Evolutionary conservation across 1,284 basidiomycete genomes (phyloP).

Genomic region (Anthracocystis walkeri): DNA sequence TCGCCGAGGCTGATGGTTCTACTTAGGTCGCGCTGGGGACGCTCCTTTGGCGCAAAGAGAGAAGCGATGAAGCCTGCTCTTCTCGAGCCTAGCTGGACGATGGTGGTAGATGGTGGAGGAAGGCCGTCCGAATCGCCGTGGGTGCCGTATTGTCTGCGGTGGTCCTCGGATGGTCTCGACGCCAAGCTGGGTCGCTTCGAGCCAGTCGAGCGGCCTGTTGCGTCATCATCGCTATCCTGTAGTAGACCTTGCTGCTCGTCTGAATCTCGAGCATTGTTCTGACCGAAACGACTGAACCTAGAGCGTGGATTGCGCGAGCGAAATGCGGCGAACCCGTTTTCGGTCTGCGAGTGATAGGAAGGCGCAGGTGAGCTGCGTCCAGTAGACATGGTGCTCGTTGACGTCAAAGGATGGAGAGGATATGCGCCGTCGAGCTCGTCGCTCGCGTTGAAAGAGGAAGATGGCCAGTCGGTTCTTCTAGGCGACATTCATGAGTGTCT

Average conservation of each 20-base stretch:
- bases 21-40: constrained; percentile 28
- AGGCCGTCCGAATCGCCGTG: constrained; percentile 24
- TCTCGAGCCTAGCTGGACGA: constrained; percentile 30
- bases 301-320: constrained; percentile 41
- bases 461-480: constrained; percentile 11
- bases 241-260: constrained; percentile 52
- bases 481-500: constrained; percentile 37
- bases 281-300: constrained; percentile 45
- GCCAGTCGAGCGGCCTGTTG: background rate
- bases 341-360: constrained; percentile 36
- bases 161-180: constrained; percentile 42
- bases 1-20: constrained; percentile 43
- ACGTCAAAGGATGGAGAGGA: constrained; percentile 18
- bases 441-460: constrained; percentile 17
- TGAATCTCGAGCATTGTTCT: constrained; percentile 45
- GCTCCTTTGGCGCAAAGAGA: constrained; percentile 32
- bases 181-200: constrained; percentile 26
- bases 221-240: constrained; percentile 31
- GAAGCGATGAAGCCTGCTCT: constrained; percentile 38
- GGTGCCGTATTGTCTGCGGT: constrained; percentile 42
- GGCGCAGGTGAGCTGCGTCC: constrained; percentile 44
- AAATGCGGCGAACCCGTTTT: constrained; percentile 43
- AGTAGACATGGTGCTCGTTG: constrained; percentile 28
- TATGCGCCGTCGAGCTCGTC: constrained; percentile 24
- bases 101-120: constrained; percentile 14